Evolutionary conservation across 352 stramenopile genomes (phyloP).

Genomic region (Globisporangium paddicum): DNA sequence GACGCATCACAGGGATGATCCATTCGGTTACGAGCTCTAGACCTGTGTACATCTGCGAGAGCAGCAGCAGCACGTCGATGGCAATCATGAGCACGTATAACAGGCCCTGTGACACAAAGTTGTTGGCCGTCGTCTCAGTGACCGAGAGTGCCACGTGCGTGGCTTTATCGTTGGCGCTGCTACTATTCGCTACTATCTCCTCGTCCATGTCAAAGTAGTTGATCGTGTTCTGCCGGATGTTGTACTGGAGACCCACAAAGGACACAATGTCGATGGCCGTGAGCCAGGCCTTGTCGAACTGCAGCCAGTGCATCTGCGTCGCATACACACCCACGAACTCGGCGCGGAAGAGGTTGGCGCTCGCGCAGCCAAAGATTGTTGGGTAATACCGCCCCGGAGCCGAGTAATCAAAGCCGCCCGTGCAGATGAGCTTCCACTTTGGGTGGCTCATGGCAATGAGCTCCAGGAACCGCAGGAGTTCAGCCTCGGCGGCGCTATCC

Average conservation of each 20-base stretch:
- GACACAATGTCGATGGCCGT: conserved; percentile 16
- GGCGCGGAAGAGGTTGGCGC: conserved; percentile 15
- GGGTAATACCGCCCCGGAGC: conserved; percentile 11
- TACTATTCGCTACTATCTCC: not conserved
- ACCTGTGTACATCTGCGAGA: conserved; percentile 18
- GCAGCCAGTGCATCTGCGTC: conserved; percentile 5
- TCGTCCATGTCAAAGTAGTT: conserved; percentile 13
- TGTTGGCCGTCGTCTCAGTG: conserved; percentile 15
- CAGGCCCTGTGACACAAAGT: conserved; percentile 17
- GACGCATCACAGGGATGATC: conserved; percentile 16
- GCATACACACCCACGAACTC: conserved; percentile 17
- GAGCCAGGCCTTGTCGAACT: conserved; percentile 16
- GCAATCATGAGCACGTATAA: conserved; percentile 22
- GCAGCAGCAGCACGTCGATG: conserved; percentile 17
- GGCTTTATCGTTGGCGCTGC: not conserved
- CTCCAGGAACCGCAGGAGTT: conserved; percentile 18
- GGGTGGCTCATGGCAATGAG: conserved; percentile 20
- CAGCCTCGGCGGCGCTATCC: conserved; percentile 7
- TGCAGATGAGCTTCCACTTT: conserved; percentile 13
- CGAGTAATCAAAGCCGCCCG: conserved; percentile 15
- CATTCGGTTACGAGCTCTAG: conserved; percentile 15
- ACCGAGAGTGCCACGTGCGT: not conserved
- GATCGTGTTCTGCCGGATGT: conserved; percentile 19
- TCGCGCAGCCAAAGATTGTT: conserved; percentile 18
- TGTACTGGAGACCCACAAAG: conserved; percentile 10